A percentile compares a stretch with the other conserved stretches of the same genome.
Evolutionary conservation across 139 green algal species (phyloP).

Genomic region (Spirogloea muscicola): DNA sequence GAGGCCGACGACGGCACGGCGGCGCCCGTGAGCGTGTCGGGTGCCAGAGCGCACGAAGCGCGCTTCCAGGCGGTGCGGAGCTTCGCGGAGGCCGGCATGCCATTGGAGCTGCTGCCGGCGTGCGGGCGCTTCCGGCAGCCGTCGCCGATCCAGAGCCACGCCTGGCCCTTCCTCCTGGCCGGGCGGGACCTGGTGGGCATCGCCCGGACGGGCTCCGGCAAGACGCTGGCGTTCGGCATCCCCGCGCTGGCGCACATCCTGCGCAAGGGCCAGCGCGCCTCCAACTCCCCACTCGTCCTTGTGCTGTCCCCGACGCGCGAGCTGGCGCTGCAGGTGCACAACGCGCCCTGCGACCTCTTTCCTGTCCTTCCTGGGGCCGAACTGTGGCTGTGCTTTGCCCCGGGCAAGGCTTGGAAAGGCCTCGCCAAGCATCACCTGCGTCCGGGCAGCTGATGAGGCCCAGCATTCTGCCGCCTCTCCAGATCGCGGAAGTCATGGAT

Average conservation of each 20-base stretch:
- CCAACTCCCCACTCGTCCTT: constrained; percentile 45
- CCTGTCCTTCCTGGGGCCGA: too few relatives aligned
- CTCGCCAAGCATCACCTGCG: too few relatives aligned
- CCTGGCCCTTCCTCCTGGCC: constrained; percentile 70
- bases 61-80: not conserved
- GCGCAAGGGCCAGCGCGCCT: not conserved
- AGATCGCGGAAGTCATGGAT: too few relatives aligned
- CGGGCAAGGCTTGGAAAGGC: too few relatives aligned
- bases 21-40: not conserved
- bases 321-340: constrained; percentile 86
- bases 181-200: constrained; percentile 76
- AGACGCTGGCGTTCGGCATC: constrained; percentile 76
- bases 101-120: constrained; percentile 2
- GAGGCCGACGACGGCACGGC: not conserved
- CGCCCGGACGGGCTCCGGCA: constrained; percentile 78
- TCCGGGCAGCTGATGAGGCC: too few relatives aligned
- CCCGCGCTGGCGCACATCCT: constrained; percentile 75
- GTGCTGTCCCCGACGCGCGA: constrained; percentile 86
- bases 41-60: not conserved
- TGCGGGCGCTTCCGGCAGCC: constrained; percentile 64
- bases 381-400: too few relatives aligned
- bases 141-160: constrained; percentile 76
- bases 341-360: constrained; percentile 61
- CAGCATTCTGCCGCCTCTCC: too few relatives aligned
- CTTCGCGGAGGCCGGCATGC: not conserved